These are phyloP conservation scores for Aspergillus piperis DNA, from an alignment of 2,329 filamentous ascomycete genomes.

Conservation along the genomic window DNA sequence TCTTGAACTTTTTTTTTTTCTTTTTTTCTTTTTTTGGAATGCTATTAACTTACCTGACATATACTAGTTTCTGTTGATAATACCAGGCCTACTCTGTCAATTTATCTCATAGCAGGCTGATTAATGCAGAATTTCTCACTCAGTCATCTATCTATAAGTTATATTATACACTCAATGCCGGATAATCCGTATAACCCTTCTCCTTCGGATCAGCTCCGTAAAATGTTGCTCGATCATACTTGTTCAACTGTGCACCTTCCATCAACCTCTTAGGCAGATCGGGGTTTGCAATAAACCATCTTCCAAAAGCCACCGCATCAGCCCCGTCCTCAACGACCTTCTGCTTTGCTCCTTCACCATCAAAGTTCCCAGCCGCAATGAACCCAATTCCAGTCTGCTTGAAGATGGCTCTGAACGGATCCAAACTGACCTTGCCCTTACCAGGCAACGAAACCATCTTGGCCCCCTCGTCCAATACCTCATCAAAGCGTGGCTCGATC, in stretches of 20 bases:
- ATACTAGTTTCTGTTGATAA: too few relatives aligned
- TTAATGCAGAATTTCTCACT: too few relatives aligned
- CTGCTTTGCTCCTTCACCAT: conserved; percentile 21
- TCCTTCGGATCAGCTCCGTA: conserved; percentile 37
- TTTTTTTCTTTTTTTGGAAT: too few relatives aligned
- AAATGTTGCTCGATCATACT: conserved; percentile 46
- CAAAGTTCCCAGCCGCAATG: conserved; percentile 32
- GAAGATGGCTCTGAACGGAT: conserved; percentile 45
- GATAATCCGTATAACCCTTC: conserved; percentile 44
- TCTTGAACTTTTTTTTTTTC: too few relatives aligned
- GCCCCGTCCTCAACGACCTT: conserved; percentile 24
- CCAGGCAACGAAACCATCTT: conserved; percentile 44
- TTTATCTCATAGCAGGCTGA: too few relatives aligned
- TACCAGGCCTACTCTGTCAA: too few relatives aligned
- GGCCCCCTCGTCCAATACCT: conserved; percentile 48
- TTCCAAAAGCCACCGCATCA: conserved; percentile 39
- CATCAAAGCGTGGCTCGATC: conserved; percentile 53
- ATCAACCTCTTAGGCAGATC: conserved; percentile 44
- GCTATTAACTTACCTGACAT: too few relatives aligned
- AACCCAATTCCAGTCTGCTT: conserved; percentile 43
- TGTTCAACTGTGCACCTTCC: conserved; percentile 37
- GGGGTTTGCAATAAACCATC: conserved; percentile 48
- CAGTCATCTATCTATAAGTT: background rate
- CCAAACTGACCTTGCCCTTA: conserved; percentile 34
- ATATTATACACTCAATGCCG: conserved; percentile 5